These are phyloP conservation scores for Candida hispaniensis DNA, from an alignment of 805 yeast genomes.

Conservation along the genomic window DNA sequence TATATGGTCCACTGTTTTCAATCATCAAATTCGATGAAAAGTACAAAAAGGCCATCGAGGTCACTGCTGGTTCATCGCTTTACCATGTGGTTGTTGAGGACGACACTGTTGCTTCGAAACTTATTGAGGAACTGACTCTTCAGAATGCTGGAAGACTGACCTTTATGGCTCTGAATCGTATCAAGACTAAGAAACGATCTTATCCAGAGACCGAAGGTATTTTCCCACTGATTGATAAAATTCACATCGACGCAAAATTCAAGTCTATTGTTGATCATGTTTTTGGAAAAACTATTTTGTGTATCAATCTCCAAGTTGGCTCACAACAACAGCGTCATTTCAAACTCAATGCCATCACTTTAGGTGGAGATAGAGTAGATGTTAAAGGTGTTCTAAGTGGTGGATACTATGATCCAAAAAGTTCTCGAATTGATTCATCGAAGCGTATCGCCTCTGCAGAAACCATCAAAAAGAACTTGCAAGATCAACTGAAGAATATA, in stretches of 20 bases:
- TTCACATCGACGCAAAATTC: constrained; percentile 48
- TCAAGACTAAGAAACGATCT: constrained; percentile 33
- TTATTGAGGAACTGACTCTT: constrained; percentile 66
- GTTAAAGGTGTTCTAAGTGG: constrained; percentile 78
- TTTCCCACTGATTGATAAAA: constrained; percentile 68
- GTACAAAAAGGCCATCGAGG: constrained; percentile 78
- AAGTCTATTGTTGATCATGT: constrained; percentile 65
- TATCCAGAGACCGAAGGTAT: constrained; percentile 48
- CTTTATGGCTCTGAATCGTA: constrained; percentile 76
- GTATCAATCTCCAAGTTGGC: constrained; percentile 57
- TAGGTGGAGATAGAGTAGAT: constrained; percentile 87
- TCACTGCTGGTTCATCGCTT: constrained; percentile 74
- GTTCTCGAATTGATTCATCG: constrained; percentile 64
- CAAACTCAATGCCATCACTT: constrained; percentile 66
- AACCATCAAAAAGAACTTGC: too few species aligned
- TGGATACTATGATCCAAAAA: constrained; percentile 65
- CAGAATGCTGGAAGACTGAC: constrained; percentile 77
- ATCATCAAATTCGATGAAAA: constrained; percentile 70
- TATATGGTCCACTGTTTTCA: constrained; percentile 80
- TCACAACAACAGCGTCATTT: constrained; percentile 50
- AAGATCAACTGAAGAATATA: too few species aligned
- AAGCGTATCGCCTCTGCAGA: too few species aligned
- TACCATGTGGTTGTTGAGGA: constrained; percentile 85
- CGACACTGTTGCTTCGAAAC: constrained; percentile 67
- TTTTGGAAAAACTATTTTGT: constrained; percentile 72